A percentile compares a stretch with the other conserved stretches of the same genome.
Conservation (phyloP, 768 basidiomycete species). For the Tephrocybe sp. region DNA sequence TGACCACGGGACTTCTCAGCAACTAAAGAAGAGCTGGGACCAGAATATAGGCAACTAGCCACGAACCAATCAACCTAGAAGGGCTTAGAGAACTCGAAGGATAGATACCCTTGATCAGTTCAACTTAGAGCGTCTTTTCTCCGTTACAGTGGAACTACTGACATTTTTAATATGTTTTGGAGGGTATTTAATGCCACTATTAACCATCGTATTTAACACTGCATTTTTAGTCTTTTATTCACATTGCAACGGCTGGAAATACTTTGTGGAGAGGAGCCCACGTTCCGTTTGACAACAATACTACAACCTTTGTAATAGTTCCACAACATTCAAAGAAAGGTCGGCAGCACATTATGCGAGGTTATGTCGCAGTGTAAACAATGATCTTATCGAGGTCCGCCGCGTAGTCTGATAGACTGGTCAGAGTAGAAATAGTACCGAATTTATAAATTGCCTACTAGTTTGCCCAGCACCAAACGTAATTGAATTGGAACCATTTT, state of each 20-base stretch:
- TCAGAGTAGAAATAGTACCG: not conserved
- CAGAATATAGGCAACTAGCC: too few species aligned
- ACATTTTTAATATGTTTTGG: constrained; percentile 6
- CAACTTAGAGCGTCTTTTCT: constrained; percentile 2
- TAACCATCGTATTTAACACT: not conserved
- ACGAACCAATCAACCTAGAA: too few species aligned
- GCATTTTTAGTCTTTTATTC: not conserved
- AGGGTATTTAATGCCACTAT: too few species aligned
- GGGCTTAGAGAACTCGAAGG: too few species aligned
- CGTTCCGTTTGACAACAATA: too few species aligned
- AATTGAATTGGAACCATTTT: constrained; percentile 51
- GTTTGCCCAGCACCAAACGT: constrained; percentile 48
- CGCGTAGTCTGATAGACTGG: constrained; percentile 43
- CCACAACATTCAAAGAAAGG: too few species aligned
- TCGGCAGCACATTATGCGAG: too few species aligned
- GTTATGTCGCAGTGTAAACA: constrained; percentile 48
- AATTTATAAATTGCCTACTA: constrained; percentile 34
- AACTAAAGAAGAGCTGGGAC: constrained; percentile 70
- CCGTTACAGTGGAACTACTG: not conserved
- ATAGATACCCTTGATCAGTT: too few species aligned
- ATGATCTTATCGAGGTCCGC: constrained; percentile 63
- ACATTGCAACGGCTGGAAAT: too few species aligned
- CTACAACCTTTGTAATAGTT: too few species aligned
- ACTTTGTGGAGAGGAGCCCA: too few species aligned
- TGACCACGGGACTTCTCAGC: constrained; percentile 37